Evolutionary conservation across 441 rosid species (phyloP), one percentile per base, ranked within the genome.

Genomic region (Biscutella laevigata): DNA sequence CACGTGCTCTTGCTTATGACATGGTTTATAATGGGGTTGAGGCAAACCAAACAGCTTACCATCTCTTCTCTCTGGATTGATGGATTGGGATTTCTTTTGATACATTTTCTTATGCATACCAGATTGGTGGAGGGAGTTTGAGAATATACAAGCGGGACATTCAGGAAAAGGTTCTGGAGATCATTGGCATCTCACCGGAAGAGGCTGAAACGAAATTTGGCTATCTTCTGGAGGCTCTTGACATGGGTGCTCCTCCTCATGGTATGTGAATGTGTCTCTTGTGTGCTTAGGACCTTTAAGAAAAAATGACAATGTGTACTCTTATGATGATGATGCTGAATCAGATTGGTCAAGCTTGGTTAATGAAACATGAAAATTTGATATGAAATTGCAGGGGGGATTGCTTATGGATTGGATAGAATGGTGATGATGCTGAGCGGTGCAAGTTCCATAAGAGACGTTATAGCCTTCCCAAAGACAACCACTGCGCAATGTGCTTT

Each of bases 71-170:
- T 24, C 11, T 56, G 19, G 47, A 26, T 30, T 34, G 52, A 35
- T 42, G n/a, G 25, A 49, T 56, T 34, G 54, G 57, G 44, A 39
- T 25, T 37, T 57, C 30, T 27, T 46, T 52, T 27, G 12, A 22
- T 24, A 24, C 13, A 45, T 6, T 32, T 29, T 42, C 39, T 25
- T 44, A 45, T 59, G 29, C 49, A 56, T 66, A 48, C 54, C 67
- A 88, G 98, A 91, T 91, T 76, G 98, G 98, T 19, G 98, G 96
- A 25, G 98, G 98, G 67, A 91, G 98, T 72, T 75, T 91, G 74
- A 88, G 96, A 78, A 91, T 85, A 51, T 83, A 85, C 59, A 83
- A 82, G 63, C 87, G 95, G 3, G 89, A 83, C 45, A 59, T 88
- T 51, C 98, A 91, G 66, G 80, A 88, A 72, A 88, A 82, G 76